A percentile compares a stretch with the other conserved stretches of the same genome.
Conservation (phyloP, 306 rosid species). For the Sicyos baderoa region DNA sequence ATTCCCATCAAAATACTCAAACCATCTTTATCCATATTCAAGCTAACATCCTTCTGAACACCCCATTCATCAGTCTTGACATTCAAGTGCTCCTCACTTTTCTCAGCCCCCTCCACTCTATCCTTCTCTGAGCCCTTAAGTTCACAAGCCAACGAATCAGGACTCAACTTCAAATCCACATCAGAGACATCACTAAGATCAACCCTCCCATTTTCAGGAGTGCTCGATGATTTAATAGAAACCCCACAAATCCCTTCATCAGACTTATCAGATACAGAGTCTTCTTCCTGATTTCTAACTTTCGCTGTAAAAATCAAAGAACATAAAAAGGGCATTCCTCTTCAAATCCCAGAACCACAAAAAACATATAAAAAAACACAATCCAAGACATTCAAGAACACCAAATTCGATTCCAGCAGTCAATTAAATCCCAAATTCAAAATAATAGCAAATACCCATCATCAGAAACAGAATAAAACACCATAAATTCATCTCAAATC, state of each 20-base stretch:
- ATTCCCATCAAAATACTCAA: conserved; percentile 33
- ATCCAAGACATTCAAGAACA: not conserved
- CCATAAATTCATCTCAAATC: not conserved
- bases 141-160: conserved; percentile 30
- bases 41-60: conserved; percentile 30
- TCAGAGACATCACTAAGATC: conserved; percentile 44
- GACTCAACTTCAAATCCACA: conserved; percentile 39
- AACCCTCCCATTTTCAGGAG: conserved; percentile 39
- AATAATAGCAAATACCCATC: not conserved
- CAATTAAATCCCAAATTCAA: not conserved
- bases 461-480: not conserved
- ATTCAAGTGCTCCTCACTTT: conserved; percentile 25
- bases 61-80: conserved; percentile 22
- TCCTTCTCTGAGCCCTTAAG: conserved; percentile 35
- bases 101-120: conserved; percentile 27
- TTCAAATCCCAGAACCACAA: conserved; percentile 1
- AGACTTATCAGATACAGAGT: conserved; percentile 43
- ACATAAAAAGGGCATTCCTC: conserved; percentile 3
- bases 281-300: conserved; percentile 45
- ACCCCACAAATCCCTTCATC: conserved; percentile 53
- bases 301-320: conserved; percentile 46
- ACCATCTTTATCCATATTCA: conserved; percentile 29
- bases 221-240: conserved; percentile 37
- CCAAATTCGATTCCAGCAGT: not conserved
- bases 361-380: too few species aligned